Percentiles rank a stretch among this genome's conserved stretches.
phyloP scores from a whole-genome alignment of 2,329 filamentous ascomycete genomes.

The Chalaropsis thielavioides region DNA sequence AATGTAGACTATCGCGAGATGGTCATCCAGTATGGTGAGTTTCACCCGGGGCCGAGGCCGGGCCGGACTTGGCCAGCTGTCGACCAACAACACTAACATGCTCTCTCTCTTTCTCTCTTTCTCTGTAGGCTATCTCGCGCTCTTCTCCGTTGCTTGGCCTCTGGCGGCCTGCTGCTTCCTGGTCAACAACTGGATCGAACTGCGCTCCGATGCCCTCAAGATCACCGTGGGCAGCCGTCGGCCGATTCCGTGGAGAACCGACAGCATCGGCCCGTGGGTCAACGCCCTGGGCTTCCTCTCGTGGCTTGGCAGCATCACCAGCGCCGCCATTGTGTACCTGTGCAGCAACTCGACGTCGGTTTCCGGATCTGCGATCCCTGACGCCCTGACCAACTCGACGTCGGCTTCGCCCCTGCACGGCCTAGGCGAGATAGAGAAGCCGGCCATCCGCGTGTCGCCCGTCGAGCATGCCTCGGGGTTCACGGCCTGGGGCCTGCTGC shows the following conservation, averaged over 20 bases:
- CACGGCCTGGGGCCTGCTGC: slow-evolving; percentile 63
- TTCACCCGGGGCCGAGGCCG: no score
- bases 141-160: slow-evolving; percentile 92
- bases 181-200: slow-evolving; percentile 90
- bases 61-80: not conserved
- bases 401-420: not conserved
- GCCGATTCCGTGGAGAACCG: slow-evolving; percentile 75
- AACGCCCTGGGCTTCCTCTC: slow-evolving; percentile 76
- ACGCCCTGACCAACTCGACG: not conserved
- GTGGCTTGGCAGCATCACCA: slow-evolving; percentile 83
- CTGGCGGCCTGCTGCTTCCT: slow-evolving; percentile 80
- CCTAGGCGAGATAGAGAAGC: not conserved
- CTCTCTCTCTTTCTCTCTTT: not conserved
- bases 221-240: slow-evolving; percentile 81
- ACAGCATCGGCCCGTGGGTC: slow-evolving; percentile 90
- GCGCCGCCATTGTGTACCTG: slow-evolving; percentile 75
- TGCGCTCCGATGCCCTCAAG: slow-evolving; percentile 86
- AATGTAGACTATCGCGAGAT: slow-evolving; percentile 85
- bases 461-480: slow-evolving; percentile 26
- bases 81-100: not conserved
- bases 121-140: slow-evolving; percentile 57
- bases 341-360: slow-evolving; percentile 39
- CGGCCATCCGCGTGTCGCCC: slow-evolving; percentile 4
- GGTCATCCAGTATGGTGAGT: slow-evolving; percentile 60
- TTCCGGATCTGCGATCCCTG: not conserved